Evolutionary conservation across 2,329 filamentous ascomycete species (phyloP).

Genomic region (Aquanectria penicillioides): DNA sequence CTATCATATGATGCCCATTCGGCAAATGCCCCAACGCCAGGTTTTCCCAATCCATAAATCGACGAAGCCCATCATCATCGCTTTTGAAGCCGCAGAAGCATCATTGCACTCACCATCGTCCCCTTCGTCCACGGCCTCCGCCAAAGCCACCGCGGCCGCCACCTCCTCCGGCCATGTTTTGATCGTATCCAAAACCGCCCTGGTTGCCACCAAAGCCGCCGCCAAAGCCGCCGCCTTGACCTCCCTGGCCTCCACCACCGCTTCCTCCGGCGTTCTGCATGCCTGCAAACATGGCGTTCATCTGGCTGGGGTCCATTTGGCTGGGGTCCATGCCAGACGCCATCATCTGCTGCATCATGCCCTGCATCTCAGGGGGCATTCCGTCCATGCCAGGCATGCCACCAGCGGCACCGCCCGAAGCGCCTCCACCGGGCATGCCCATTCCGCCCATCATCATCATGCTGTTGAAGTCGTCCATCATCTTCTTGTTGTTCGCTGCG

Average conservation of each 20-base stretch:
- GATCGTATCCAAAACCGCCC: slow-evolving; percentile 62
- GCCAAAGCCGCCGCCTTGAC: slow-evolving; percentile 62
- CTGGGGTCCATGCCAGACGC: slow-evolving; percentile 71
- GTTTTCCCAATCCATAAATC: slow-evolving; percentile 36
- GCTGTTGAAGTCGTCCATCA: slow-evolving; percentile 74
- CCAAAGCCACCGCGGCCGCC: slow-evolving; percentile 48
- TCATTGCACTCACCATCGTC: slow-evolving; percentile 32
- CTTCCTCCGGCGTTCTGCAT: slow-evolving; percentile 61
- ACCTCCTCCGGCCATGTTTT: slow-evolving; percentile 54
- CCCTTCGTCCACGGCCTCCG: slow-evolving; percentile 40
- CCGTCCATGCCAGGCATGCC: slow-evolving; percentile 69
- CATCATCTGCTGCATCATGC: slow-evolving; percentile 78
- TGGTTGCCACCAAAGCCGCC: slow-evolving; percentile 65
- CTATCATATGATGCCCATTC: slow-evolving; percentile 37
- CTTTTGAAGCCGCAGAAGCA: not conserved
- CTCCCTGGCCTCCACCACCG: slow-evolving; percentile 57
- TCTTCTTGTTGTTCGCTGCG: slow-evolving; percentile 78
- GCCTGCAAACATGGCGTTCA: slow-evolving; percentile 68
- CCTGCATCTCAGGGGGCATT: slow-evolving; percentile 73
- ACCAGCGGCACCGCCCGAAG: slow-evolving; percentile 43
- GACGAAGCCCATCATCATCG: slow-evolving; percentile 26
- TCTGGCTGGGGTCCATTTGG: slow-evolving; percentile 70
- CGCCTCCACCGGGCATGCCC: slow-evolving; percentile 52
- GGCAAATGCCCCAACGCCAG: slow-evolving; percentile 40
- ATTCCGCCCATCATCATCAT: slow-evolving; percentile 73